Conservation (phyloP, 257 asterid species). For the Solanum appendiculatum region DNA sequence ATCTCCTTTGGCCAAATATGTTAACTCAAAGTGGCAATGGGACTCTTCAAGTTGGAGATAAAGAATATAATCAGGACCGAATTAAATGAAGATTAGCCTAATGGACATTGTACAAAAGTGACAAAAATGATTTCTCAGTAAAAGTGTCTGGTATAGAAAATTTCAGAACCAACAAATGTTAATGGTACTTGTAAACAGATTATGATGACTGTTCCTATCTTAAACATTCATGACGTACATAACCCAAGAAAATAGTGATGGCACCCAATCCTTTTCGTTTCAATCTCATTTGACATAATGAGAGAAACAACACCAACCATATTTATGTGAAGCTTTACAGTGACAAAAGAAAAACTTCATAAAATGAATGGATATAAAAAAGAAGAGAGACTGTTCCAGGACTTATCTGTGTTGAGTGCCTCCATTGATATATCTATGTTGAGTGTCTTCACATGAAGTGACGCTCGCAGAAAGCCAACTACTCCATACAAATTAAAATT, state of each 20-base stretch:
- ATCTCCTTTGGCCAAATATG: too few relatives aligned
- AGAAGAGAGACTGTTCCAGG: neutral
- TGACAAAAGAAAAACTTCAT: neutral
- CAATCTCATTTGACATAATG: neutral
- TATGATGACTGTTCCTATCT: neutral
- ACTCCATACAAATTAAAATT: neutral
- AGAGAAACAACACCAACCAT: neutral
- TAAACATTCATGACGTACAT: neutral
- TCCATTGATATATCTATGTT: too few relatives aligned
- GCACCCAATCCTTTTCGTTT: neutral
- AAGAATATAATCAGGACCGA: too few relatives aligned
- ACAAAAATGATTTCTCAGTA: too few relatives aligned
- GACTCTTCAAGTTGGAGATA: too few relatives aligned
- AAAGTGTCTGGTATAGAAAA: too few relatives aligned
- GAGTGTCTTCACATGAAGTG: neutral
- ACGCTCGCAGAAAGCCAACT: neutral
- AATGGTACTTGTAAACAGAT: neutral
- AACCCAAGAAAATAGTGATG: neutral
- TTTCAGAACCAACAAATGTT: too few relatives aligned
- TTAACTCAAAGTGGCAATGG: too few relatives aligned
- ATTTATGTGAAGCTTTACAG: neutral
- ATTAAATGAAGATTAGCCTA: too few relatives aligned
- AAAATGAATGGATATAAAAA: neutral
- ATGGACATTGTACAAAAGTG: too few relatives aligned
- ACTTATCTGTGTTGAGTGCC: neutral